Base-by-base conservation (phyloP, 495 filamentous ascomycete species). In the Hypoxylon intermedium region DNA sequence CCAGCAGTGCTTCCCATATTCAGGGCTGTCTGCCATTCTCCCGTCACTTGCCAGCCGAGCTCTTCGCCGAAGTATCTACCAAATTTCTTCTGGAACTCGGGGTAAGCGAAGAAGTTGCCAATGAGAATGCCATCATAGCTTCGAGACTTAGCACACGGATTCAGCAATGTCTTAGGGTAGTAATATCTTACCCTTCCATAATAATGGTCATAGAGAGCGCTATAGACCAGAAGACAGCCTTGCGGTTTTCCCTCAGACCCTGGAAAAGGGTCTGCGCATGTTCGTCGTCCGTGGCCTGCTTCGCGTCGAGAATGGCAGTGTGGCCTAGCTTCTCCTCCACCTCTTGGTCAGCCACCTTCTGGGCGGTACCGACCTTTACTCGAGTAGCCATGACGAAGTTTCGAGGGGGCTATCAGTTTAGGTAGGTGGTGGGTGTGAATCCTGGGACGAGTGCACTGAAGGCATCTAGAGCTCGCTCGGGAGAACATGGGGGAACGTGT, bases 151-250 rank as follows among this genome's bases (percentile, higher is more conserved):
- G 48, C n/a, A 30, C 6, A 40, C 1, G 16, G 6, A 9, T n/a
- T 21, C 19, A 3, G 5, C 4, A 33, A 5, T 11, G 5, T 9
- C 18, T 26, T 16, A 3, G 4, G 23, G n/a, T 9, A 7, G 2
- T 26, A 40, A 2, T n/a, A 12, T 44, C 66, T 13, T 51, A 69
- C 34, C 79, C 81, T 73, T 84, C 81, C 82, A 84, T 84, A 55
- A 77, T 72, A 34, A 84, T 78, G 37, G 74, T 74, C 30, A 79
- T 75, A 15, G 77, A 80, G 33, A 84, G 73, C 12, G 80, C 55
- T 9, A 81, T 31, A 24, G 74, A 77, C 78, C 78, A 83, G n/a
- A 65, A 70, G 30, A 75, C 72, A 28, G 75, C 75, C 54, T 68
- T 77, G 5, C 72, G 72, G 55, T 75, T 75, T 47, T 75, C 65